A percentile compares a stretch with the other conserved stretches of the same genome.
Conservation (phyloP, 148 eudicot genomes). For the Chenopodium album region DNA sequence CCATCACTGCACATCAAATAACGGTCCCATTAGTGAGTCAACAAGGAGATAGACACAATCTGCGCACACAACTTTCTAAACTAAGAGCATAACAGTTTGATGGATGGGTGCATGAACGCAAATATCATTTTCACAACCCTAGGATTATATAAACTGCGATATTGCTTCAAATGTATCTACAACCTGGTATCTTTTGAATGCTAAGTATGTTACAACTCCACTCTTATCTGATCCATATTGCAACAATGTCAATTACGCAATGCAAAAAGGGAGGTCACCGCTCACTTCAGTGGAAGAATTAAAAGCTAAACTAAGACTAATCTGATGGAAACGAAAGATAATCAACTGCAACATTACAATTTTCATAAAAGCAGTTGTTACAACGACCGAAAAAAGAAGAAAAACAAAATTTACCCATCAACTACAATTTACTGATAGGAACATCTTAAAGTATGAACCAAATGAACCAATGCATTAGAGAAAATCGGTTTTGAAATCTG, state of each 20-base stretch:
- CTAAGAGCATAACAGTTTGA: not conserved
- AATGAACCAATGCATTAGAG: not conserved
- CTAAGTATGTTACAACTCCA: not conserved
- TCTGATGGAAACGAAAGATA: not conserved
- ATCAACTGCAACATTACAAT: not conserved
- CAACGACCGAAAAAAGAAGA: too few relatives aligned
- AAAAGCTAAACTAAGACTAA: not conserved
- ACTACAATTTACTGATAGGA: not conserved
- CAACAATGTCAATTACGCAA: not conserved
- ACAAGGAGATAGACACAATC: not conserved
- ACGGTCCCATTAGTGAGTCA: not conserved
- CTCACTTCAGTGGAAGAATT: not conserved
- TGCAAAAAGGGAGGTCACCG: not conserved
- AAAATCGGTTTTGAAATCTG: not conserved
- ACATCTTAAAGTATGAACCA: not conserved
- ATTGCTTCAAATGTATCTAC: too few relatives aligned
- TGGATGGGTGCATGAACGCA: not conserved
- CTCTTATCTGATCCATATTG: not conserved
- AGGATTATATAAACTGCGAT: not conserved
- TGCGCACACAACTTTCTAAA: not conserved
- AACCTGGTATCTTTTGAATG: too few relatives aligned
- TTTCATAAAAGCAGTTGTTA: not conserved
- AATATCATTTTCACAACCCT: not conserved
- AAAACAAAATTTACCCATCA: not conserved
- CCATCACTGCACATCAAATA: constrained; percentile 60